Evolutionary conservation across 768 basidiomycete genomes (phyloP), one percentile per base, ranked within the genome.

Genomic region (Boletus barrowsii): DNA sequence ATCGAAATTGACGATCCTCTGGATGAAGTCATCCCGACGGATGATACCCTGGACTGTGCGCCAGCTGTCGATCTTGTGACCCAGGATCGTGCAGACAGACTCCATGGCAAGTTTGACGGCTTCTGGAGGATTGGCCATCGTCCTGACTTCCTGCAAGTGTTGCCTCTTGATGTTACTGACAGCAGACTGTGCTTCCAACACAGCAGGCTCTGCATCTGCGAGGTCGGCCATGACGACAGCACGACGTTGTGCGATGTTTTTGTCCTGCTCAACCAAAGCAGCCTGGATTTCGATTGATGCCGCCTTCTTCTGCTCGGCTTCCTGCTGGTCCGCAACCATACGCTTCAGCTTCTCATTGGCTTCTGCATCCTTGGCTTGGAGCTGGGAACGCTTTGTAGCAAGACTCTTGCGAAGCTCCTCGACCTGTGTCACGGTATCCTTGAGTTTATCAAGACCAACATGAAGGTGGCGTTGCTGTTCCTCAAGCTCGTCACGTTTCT

Each of bases 401-500:
- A 98, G 83, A 68, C 94, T 97, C 74, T 90, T 91, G 51, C 96
- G 83, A 26, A 99, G 81, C 64, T 98, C 90, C 72, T 98, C 97
- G 35, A 99, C 97, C 68, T 98, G 95, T 1, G 87, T 89, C 56
- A 99, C 95, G 0, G 97, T 99, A 55, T 95, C 92, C 30, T 84
- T 87, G 26, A 98, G 82, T 72, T 99, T 99, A 72, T 98, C 95
- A 47, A 99, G 82, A 53, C 97, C 97, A 56, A 98, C 93, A 63
- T 99, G 97, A 51, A 99, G 80, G 75, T 99, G 97, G 30, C 97
- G 88, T 65, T 98, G 97, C 66, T 99, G 95, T 68, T 99, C 97
- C 71, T 98, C 97, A 17, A 99, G 78, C 65, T 98, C 95, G 59
- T 97, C 95, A 13, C 93, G 88, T 72, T 98, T 99, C 72, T 98